These are phyloP conservation scores for Triticum turgidum DNA, from an alignment of 176 grass and related monocot genomes.

Conservation along the genomic window DNA sequence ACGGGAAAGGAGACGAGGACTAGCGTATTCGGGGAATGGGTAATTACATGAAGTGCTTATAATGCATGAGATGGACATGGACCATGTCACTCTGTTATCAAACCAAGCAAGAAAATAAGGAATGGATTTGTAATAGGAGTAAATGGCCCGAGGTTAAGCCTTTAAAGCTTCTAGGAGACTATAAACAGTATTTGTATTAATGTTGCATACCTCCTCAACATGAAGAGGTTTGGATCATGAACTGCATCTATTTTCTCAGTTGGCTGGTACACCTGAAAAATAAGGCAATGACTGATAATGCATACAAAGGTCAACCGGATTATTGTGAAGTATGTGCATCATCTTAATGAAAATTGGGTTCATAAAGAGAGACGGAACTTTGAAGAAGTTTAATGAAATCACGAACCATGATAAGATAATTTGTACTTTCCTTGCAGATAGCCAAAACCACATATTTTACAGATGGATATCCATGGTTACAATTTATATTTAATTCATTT, in stretches of 20 bases:
- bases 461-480: too few relatives aligned
- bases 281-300: conserved; percentile 3
- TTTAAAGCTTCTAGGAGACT: neutral
- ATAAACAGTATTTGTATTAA: neutral
- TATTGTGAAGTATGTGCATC: neutral
- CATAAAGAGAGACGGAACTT: neutral
- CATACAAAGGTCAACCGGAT: neutral
- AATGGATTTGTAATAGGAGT: neutral
- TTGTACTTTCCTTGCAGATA: neutral
- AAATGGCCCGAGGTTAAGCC: neutral
- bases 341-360: neutral
- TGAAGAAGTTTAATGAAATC: neutral
- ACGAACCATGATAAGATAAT: neutral
- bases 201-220: conserved; percentile 52
- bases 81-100: too few relatives aligned
- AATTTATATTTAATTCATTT: neutral
- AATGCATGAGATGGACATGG: neutral
- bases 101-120: too few relatives aligned
- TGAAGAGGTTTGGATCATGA: conserved; percentile 36
- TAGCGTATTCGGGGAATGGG: too few relatives aligned
- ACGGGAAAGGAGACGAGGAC: too few relatives aligned
- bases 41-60: neutral
- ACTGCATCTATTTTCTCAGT: conserved; percentile 52
- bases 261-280: conserved; percentile 51
- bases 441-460: too few relatives aligned